Base-by-base conservation (phyloP, 1,139 yeast species). In the Debaryomycetaceae sp. region DNA sequence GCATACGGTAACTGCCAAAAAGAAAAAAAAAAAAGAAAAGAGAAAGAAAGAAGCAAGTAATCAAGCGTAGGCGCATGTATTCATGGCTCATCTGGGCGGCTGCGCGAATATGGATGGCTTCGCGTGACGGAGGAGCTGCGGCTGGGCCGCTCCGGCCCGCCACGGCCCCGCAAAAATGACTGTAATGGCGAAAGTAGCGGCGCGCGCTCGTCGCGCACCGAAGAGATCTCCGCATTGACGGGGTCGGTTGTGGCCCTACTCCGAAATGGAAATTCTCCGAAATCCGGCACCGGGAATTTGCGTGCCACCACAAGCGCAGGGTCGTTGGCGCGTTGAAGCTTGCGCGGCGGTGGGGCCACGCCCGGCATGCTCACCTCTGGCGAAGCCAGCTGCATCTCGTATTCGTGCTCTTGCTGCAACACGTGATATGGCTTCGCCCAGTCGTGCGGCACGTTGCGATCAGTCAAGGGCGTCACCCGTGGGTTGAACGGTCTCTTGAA, bases 391-490 rank as follows among this genome's bases (percentile, higher is more conserved):
- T 30, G 34, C 18, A 30, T 32, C 10, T 21, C 25, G 18, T 16
- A 30, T 12, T 14, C 23, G 5, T 23, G 19, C 23, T 20, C 35
- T 20, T 30, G 32, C 10, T 18, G 11, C 18, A 18, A 18, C 6
- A 12, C 13, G 17, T 30, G 29, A 19, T 37, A 35, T 2, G 64
- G 58, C 8, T 52, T 53, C 5, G 61, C 61, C 64, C 67, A 61
- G 29, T 44, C 49, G 35, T 65, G 71, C n/a, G 49, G 56, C 49
- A 63, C 56, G 33, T 48, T 56, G 5, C 65, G 52, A 39, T 65
- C 72, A 1, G 71, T 63, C 25, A 65, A 52, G 3, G 73, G 70
- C 1, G 70, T 61, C n/a, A 65, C 50, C 2, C 50, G 24, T 4
- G 70, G 65, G 35, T 56, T 58, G 38, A 50, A 53, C 0, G 70